phyloP scores from a whole-genome alignment of 2,329 filamentous ascomycete species.

The Chrysoporthe deuterocubensis region DNA sequence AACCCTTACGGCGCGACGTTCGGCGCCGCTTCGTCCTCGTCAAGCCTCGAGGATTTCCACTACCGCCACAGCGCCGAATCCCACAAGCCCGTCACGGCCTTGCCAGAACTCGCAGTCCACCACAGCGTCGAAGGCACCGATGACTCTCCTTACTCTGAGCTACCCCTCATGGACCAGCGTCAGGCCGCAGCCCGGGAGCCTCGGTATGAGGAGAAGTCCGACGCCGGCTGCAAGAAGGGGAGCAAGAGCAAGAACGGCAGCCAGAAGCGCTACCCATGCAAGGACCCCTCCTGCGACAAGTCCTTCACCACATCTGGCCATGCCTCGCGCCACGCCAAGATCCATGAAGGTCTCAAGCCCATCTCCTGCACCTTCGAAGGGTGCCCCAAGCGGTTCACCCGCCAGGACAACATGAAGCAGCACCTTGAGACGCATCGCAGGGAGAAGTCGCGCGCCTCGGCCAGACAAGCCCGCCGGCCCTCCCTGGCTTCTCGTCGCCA shows the following conservation, averaged over 20 bases:
- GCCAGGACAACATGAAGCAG: conserved; percentile 87
- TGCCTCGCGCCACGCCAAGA: conserved; percentile 83
- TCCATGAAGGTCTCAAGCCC: conserved; percentile 80
- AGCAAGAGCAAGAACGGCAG: conserved; percentile 32
- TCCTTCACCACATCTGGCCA: conserved; percentile 85
- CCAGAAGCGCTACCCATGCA: conserved; percentile 74
- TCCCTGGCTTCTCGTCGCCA: conserved; percentile 32
- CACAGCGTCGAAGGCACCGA: conserved; percentile 15
- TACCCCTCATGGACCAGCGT: neutral
- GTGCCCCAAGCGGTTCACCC: conserved; percentile 71
- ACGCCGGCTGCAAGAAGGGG: conserved; percentile 19
- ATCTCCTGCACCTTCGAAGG: conserved; percentile 69
- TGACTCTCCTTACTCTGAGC: conserved; percentile 3
- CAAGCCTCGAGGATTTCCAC: conserved; percentile 22
- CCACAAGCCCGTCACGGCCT: neutral
- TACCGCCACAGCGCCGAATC: conserved; percentile 16
- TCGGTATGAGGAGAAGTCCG: conserved; percentile 50
- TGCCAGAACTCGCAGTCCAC: conserved; percentile 10
- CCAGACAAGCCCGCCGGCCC: conserved; percentile 32
- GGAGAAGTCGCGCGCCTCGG: conserved; percentile 55
- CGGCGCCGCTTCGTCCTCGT: conserved; percentile 10
- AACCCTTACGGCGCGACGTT: conserved; percentile 22
- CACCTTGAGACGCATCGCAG: conserved; percentile 78
- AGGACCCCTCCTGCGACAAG: conserved; percentile 73
- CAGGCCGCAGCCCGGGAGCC: neutral